These are phyloP conservation scores for Parsonsia alboflavescens DNA, from an alignment of 257 asterid genomes.

Conservation along the genomic window DNA sequence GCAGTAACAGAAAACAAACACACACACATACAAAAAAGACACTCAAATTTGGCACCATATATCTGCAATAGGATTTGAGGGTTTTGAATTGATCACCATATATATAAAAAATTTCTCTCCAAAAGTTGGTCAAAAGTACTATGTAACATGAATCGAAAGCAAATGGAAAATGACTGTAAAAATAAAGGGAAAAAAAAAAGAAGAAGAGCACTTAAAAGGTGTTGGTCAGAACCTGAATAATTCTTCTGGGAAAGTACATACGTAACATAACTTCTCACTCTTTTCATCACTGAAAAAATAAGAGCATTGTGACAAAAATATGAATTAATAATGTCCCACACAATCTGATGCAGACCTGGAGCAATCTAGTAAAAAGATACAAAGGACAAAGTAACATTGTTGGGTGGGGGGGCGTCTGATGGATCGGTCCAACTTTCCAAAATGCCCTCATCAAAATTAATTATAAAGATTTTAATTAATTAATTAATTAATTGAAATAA, in stretches of 20 bases:
- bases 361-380: constrained; percentile 52
- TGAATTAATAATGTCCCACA: constrained; percentile 59
- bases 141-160: too few relatives aligned
- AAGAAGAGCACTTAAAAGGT: constrained; percentile 1
- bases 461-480: background rate
- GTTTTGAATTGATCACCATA: too few relatives aligned
- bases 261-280: constrained; percentile 7
- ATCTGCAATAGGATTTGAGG: background rate
- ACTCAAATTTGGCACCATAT: background rate
- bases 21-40: background rate
- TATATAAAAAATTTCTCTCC: background rate
- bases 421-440: constrained; percentile 27
- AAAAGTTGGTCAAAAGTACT: constrained; percentile 3
- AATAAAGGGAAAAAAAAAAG: too few relatives aligned
- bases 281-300: constrained; percentile 15
- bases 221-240: constrained; percentile 18
- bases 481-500: constrained; percentile 16
- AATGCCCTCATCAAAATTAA: constrained; percentile 21
- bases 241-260: constrained; percentile 12
- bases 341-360: constrained; percentile 50
- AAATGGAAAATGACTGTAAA: background rate
- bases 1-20: too few relatives aligned
- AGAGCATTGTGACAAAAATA: constrained; percentile 47
- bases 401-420: too few relatives aligned
- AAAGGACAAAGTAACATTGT: constrained; percentile 37